Conservation (phyloP, 805 yeast genomes). For the Starmera quercuum region DNA sequence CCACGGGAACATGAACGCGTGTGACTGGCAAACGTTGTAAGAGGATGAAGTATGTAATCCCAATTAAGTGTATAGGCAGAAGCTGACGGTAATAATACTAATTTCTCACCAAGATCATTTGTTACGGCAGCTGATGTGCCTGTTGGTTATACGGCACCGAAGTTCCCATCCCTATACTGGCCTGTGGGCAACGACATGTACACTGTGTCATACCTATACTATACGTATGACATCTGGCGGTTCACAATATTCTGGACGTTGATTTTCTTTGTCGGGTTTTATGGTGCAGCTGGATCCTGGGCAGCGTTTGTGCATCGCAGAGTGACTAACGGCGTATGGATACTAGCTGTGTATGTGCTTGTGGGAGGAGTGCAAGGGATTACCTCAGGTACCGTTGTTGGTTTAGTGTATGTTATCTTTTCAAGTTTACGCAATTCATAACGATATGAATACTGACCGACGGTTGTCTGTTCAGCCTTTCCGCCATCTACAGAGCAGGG, state of each 20-base stretch:
- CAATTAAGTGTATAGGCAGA: too few relatives aligned
- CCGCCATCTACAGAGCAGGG: constrained; percentile 74
- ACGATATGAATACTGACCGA: too few relatives aligned
- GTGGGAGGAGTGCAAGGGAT: constrained; percentile 61
- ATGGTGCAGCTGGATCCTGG: constrained; percentile 54
- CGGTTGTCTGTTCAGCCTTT: constrained; percentile 29
- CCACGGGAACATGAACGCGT: too few relatives aligned
- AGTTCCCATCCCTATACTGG: constrained; percentile 76
- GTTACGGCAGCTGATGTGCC: constrained; percentile 53
- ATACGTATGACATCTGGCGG: constrained; percentile 66
- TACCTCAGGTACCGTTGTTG: constrained; percentile 68
- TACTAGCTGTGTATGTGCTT: constrained; percentile 38
- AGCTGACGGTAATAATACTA: too few relatives aligned
- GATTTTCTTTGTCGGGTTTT: constrained; percentile 56
- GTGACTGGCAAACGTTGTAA: too few relatives aligned
- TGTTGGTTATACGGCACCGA: constrained; percentile 72
- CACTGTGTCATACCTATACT: constrained; percentile 52
- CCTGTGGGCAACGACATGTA: constrained; percentile 39
- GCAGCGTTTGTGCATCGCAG: constrained; percentile 47
- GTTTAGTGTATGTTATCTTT: constrained; percentile 40
- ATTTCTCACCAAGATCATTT: constrained; percentile 21
- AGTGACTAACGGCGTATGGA: constrained; percentile 29
- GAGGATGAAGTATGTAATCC: too few relatives aligned
- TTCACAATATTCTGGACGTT: constrained; percentile 81
- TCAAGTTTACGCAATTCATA: constrained; percentile 1